Base-by-base conservation (phyloP, 345 rosid species). In the Brassica napus region DNA sequence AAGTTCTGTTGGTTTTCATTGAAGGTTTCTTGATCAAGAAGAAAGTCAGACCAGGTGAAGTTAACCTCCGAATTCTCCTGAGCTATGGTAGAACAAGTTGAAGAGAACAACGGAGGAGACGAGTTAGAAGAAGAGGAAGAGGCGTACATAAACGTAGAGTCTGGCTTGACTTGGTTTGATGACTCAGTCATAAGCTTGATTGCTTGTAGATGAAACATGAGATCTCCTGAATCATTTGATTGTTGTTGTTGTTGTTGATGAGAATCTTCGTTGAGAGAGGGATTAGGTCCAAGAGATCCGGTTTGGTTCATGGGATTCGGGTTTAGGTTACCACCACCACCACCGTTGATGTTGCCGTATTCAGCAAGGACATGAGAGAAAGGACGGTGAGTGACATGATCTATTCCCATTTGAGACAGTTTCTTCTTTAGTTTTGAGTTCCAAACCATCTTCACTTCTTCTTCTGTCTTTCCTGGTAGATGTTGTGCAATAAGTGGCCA, bases 401-500 rank as follows among this genome's bases (percentile, higher is more conserved):
- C 99, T 47, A 95, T 95, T 23, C 99, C 99, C 94, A 89, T 91
- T 55, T 89, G 93, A n/a, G 85, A 69, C 30, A 95, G 93, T 87
- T 89, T 95, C 86, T 93, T 93, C 83, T 86, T 87, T 26, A 93
- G 90, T 86, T 85, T 93, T 2, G 97, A 86, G 85, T 95, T 95
- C 98, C 99, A 91, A 84, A 89, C 86, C 77, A 91, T 95, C 65
- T 95, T 95, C 73, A 95, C 97, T 77, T 95, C 98, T 58, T 93
- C 92, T 79, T 93, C 98, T 32, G 96, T 93, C 84, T 97, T 88
- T 15, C 98, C 99, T 1, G 97, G 96, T 11, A 95, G 87, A 15
- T 88, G 98, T 70, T 91, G 97, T 61, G 99, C 99, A 74, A 93
- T 93, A 62, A 95, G 86, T 24, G 94, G 82, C 98, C 98, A 92